A percentile compares a stretch with the other conserved stretches of the same genome.
Conservation (phyloP, 2,329 filamentous ascomycete species). For the Phoma sp. region DNA sequence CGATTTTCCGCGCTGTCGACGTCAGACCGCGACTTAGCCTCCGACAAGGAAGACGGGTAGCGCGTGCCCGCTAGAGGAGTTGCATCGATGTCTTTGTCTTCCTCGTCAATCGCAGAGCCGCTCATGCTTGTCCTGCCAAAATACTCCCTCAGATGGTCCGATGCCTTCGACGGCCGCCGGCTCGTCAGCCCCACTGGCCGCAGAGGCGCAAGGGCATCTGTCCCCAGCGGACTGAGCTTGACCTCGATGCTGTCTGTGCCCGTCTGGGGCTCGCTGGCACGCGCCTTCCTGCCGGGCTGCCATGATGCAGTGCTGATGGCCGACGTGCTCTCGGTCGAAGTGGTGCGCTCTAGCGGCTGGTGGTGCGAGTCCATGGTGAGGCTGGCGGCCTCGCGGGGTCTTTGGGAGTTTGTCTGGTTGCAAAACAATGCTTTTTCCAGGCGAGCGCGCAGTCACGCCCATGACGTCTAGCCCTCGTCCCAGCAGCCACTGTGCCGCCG, state of each 20-base stretch:
- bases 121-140: conserved; percentile 26
- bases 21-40: conserved; percentile 57
- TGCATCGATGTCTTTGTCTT: conserved; percentile 48
- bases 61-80: conserved; percentile 39
- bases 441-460: neutral
- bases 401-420: neutral
- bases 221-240: conserved; percentile 66
- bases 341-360: conserved; percentile 39
- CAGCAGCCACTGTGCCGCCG: conserved; percentile 5
- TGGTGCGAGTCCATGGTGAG: conserved; percentile 31
- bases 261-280: conserved; percentile 65
- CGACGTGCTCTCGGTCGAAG: conserved; percentile 52
- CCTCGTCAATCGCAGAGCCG: conserved; percentile 57
- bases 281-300: conserved; percentile 59
- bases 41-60: conserved; percentile 51
- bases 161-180: conserved; percentile 50
- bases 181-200: conserved; percentile 32
- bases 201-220: conserved; percentile 52
- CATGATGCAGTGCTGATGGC: conserved; percentile 48
- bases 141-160: conserved; percentile 50
- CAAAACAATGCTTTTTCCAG: conserved; percentile 19
- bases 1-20: conserved; percentile 61
- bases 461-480: conserved; percentile 21
- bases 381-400: conserved; percentile 6
- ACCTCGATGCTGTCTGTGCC: conserved; percentile 64